These are phyloP conservation scores for Cyclotella cryptica DNA, from an alignment of 108 stramenopile species.

Conservation along the genomic window DNA sequence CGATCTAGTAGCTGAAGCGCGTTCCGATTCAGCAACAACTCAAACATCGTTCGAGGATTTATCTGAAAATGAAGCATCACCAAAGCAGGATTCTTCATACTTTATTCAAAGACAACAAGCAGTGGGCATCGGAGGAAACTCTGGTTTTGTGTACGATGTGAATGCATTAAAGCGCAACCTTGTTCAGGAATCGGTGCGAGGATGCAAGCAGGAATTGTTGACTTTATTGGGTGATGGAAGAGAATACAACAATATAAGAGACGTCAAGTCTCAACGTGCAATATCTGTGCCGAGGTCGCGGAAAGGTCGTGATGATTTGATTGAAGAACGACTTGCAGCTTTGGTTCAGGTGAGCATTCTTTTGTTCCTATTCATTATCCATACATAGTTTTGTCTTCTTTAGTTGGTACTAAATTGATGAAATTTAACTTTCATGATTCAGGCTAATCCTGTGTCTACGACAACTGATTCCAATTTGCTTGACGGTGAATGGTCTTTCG, in stretches of 20 bases:
- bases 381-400: not conserved
- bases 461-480: constrained; percentile 76
- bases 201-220: constrained; percentile 61
- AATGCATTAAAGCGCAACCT: constrained; percentile 69
- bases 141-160: constrained; percentile 61
- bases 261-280: not conserved
- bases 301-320: constrained; percentile 52
- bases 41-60: not conserved
- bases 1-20: not conserved
- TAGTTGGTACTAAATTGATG: not conserved
- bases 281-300: constrained; percentile 31
- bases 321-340: constrained; percentile 65
- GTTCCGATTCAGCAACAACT: not conserved
- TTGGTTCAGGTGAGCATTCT: constrained; percentile 57
- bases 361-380: not conserved
- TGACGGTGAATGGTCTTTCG: constrained; percentile 69
- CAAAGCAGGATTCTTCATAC: constrained; percentile 16
- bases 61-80: constrained; percentile 11
- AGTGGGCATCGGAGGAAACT: constrained; percentile 65
- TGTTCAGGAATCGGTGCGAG: constrained; percentile 63
- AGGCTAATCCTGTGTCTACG: constrained; percentile 67
- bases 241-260: constrained; percentile 27
- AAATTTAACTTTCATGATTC: not conserved
- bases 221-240: constrained; percentile 56
- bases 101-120: constrained; percentile 48